Percentiles rank a stretch among this genome's conserved stretches.
Conservation (phyloP, 352 stramenopile genomes). For the Pythium apleroticum region DNA sequence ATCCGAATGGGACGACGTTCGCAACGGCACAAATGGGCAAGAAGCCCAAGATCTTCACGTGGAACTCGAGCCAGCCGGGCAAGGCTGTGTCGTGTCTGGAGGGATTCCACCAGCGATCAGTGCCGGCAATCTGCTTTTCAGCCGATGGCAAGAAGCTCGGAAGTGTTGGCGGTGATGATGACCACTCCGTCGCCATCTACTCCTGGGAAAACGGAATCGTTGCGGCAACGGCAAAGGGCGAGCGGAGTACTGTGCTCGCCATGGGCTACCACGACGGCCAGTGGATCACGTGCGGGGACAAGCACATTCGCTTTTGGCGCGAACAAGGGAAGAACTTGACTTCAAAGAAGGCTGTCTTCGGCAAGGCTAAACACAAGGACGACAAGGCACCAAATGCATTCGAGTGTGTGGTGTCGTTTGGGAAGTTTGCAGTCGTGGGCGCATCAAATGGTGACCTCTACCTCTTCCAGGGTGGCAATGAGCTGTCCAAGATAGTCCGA, state of each 20-base stretch:
- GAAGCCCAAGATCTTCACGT: conserved; percentile 80
- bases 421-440: conserved; percentile 42
- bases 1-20: conserved; percentile 76
- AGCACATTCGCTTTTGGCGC: conserved; percentile 74
- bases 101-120: conserved; percentile 78
- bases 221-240: conserved; percentile 50
- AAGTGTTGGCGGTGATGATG: conserved; percentile 77
- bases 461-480: conserved; percentile 59
- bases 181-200: conserved; percentile 86
- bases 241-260: conserved; percentile 52
- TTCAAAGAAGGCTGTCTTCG: conserved; percentile 74
- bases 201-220: conserved; percentile 61
- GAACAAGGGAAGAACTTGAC: conserved; percentile 70
- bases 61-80: conserved; percentile 40
- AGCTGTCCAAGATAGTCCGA: conserved; percentile 49
- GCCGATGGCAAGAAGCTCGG: conserved; percentile 64
- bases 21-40: conserved; percentile 89
- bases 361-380: conserved; percentile 51
- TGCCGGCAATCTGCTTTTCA: conserved; percentile 72
- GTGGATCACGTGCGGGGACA: conserved; percentile 74
- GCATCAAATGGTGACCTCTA: conserved; percentile 78
- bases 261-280: conserved; percentile 56
- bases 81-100: conserved; percentile 48
- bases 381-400: conserved; percentile 48
- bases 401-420: conserved; percentile 54